Base-by-base conservation (phyloP, 1,284 basidiomycete genomes). In the Microbotryum scabiosae region DNA sequence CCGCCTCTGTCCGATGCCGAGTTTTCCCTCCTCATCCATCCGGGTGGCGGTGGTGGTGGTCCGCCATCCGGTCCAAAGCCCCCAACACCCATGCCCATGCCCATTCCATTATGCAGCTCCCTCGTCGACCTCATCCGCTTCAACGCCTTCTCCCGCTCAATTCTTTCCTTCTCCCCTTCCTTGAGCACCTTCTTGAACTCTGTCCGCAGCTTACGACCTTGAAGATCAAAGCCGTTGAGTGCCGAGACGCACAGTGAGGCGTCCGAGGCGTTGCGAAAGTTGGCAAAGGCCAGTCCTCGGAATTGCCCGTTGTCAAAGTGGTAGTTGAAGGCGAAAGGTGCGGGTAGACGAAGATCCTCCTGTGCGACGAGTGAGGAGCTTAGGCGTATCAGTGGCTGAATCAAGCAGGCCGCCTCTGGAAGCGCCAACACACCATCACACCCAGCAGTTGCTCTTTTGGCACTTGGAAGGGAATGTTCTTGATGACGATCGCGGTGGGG, bases 281-380 rank as follows among this genome's bases (percentile, higher is more conserved):
- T 99, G 72, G 96, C 94, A 77, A 99, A 99, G 2, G 96, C 96
- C 56, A 99, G 79, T 21, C 96, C 96, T 64, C 96, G 87, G 82
- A 99, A 99, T 46, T 91, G 86, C 70, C 94, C 90, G 72, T 90
- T 88, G 76, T 96, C 92, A 73, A 92, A 85, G 75, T 97, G 92
- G 74, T 96, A 96, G 77, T 98, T 99, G 84, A 99, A 99, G 25
- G 96, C 96, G 75, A 98, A 98, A n/a, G 96, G 96, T 23, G 93
- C 88, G 61, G 94, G 93, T 72, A 97, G 96, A 43, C 87, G 83
- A 64, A 98, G 79, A 64, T 90, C 96, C 72, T 88, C 85, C 88
- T 90, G 16, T 18, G 36, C 16, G 36, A 18, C 69, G 6, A 51
- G 60, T 51, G 18, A 58, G 21, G 53, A 56, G 26, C 41, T 43